Evolutionary conservation across 352 stramenopile species (phyloP).

Genomic region (Globisporangium paroecandrum): DNA sequence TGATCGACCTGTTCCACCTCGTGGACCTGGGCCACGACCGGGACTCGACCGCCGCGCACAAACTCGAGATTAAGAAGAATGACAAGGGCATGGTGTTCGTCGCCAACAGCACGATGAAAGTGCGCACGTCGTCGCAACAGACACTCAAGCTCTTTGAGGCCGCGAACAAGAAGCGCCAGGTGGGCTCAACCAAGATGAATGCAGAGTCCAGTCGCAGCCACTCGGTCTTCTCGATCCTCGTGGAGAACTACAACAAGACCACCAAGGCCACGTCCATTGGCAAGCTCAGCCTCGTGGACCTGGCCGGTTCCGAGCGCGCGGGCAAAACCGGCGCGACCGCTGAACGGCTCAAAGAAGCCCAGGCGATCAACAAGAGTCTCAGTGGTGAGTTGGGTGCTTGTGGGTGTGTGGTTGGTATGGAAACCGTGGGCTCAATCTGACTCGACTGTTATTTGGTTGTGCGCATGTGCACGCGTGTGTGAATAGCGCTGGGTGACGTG

Average conservation of each 20-base stretch:
- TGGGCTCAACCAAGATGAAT: slow-evolving; percentile 93
- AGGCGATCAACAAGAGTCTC: slow-evolving; percentile 90
- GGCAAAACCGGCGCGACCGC: slow-evolving; percentile 85
- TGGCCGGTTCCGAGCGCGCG: slow-evolving; percentile 85
- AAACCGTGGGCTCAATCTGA: neutral
- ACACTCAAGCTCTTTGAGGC: slow-evolving; percentile 83
- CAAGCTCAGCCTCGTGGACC: slow-evolving; percentile 86
- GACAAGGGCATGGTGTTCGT: slow-evolving; percentile 91
- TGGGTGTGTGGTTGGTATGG: neutral
- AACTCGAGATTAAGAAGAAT: slow-evolving; percentile 94
- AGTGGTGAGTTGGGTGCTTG: slow-evolving; percentile 36
- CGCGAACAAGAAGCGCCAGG: slow-evolving; percentile 88
- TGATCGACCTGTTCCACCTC: slow-evolving; percentile 87
- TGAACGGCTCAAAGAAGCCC: slow-evolving; percentile 82
- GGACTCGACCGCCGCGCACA: slow-evolving; percentile 39
- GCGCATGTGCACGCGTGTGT: neutral
- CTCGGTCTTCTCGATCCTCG: slow-evolving; percentile 86
- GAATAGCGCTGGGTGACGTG: slow-evolving; percentile 84
- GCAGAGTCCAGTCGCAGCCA: slow-evolving; percentile 88
- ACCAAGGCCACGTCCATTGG: slow-evolving; percentile 79
- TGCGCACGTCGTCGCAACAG: slow-evolving; percentile 60
- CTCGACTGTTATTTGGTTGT: neutral
- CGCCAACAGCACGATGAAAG: slow-evolving; percentile 81
- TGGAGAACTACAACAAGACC: slow-evolving; percentile 88
- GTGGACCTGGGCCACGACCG: slow-evolving; percentile 56